Evolutionary conservation across 306 rosid genomes (phyloP).

Genomic region (Fragaria nilgerrensis): DNA sequence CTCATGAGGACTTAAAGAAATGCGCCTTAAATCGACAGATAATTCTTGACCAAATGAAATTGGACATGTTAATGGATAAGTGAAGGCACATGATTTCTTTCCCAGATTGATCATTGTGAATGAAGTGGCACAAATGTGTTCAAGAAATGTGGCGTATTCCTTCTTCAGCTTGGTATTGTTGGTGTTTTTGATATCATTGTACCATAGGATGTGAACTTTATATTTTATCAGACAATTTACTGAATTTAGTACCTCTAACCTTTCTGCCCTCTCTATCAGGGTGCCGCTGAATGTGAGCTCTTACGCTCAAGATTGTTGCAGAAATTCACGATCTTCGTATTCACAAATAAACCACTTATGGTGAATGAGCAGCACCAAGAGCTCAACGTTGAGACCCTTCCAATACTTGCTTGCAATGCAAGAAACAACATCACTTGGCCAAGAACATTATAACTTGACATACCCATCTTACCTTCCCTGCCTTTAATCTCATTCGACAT

Average conservation of each 20-base stretch:
- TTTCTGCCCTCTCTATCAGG: too few relatives aligned
- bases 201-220: too few relatives aligned
- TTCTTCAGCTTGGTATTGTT: not conserved
- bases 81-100: not conserved
- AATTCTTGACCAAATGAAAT: not conserved
- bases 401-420: not conserved
- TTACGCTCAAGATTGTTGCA: too few relatives aligned
- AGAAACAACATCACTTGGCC: not conserved
- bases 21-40: not conserved
- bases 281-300: too few relatives aligned
- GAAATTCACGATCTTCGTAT: too few relatives aligned
- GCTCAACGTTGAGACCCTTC: not conserved
- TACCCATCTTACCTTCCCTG: not conserved
- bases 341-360: too few relatives aligned
- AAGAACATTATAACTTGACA: not conserved
- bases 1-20: conserved; percentile 42
- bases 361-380: not conserved
- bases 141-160: not conserved
- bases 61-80: not conserved
- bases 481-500: not conserved
- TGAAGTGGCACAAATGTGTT: not conserved
- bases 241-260: too few relatives aligned
- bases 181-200: not conserved
- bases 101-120: not conserved
- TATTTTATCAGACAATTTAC: too few relatives aligned